These are phyloP conservation scores for Megacollybia platyphylla DNA, from an alignment of 1,284 basidiomycete species.

Conservation along the genomic window DNA sequence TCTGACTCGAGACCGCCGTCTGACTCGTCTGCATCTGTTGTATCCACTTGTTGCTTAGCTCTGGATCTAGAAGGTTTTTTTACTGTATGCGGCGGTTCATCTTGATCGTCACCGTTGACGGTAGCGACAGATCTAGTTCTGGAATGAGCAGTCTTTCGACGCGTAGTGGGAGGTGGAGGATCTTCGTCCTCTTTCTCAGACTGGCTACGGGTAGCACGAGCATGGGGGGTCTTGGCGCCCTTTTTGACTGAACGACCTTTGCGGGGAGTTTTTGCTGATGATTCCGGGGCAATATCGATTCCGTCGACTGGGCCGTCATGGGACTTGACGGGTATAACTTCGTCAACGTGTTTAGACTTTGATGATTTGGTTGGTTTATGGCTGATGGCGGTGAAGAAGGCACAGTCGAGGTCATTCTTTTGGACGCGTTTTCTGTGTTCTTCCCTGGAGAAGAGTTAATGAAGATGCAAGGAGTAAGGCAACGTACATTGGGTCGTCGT, in stretches of 20 bases:
- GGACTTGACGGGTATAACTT: constrained; percentile 19
- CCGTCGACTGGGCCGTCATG: constrained; percentile 18
- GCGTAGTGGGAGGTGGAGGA: background rate
- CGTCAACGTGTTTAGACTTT: constrained; percentile 16
- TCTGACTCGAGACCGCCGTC: constrained; percentile 3
- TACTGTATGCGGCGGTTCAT: constrained; percentile 1
- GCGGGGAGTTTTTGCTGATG: constrained; percentile 13
- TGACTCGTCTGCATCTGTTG: constrained; percentile 1
- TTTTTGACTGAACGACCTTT: constrained; percentile 7
- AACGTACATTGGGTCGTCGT: constrained; percentile 68
- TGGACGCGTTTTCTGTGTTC: constrained; percentile 50
- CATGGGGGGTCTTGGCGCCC: constrained; percentile 7
- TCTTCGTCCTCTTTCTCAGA: constrained; percentile 10
- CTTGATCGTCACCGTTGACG: constrained; percentile 6
- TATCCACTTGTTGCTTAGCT: constrained; percentile 1
- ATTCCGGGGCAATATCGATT: constrained; percentile 10
- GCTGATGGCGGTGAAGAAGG: constrained; percentile 18
- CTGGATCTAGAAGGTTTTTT: constrained; percentile 2
- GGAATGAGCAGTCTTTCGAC: constrained; percentile 1
- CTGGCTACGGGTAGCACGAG: constrained; percentile 14
- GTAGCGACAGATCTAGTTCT: background rate
- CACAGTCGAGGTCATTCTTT: constrained; percentile 18
- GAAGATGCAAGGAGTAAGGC: constrained; percentile 3
- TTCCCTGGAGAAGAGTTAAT: constrained; percentile 26
- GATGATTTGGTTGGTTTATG: constrained; percentile 32